A percentile compares a stretch with the other conserved stretches of the same genome.
These are phyloP conservation scores for Viridothelium virens DNA, from an alignment of 495 filamentous ascomycete species.

Conservation along the genomic window DNA sequence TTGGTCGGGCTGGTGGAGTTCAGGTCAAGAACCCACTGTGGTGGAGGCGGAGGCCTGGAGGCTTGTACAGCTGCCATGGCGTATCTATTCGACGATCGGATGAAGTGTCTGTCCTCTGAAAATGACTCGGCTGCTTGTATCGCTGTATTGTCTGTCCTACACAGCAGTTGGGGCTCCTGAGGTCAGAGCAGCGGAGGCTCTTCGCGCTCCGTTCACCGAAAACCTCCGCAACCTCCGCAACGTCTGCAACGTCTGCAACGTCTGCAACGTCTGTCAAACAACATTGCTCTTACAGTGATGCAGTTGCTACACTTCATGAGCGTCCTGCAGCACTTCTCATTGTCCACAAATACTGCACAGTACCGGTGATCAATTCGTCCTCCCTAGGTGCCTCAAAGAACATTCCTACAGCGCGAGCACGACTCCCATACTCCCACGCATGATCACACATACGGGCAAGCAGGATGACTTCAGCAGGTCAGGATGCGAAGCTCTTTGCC, in stretches of 20 bases:
- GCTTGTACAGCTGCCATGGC: neutral
- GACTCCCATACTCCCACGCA: neutral
- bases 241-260: neutral
- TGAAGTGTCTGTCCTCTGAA: neutral
- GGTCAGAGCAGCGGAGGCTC: neutral
- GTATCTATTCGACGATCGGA: neutral
- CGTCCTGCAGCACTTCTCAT: neutral
- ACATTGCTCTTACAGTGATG: neutral
- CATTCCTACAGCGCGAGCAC: neutral
- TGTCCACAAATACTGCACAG: neutral
- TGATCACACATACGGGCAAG: neutral
- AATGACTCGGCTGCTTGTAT: neutral
- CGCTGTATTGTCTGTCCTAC: too few relatives aligned
- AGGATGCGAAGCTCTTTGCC: slow-evolving; percentile 98
- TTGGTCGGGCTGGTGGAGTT: slow-evolving; percentile 54
- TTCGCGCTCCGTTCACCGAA: too few relatives aligned
- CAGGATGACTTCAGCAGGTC: slow-evolving; percentile 70
- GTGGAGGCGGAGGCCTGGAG: slow-evolving; percentile 40
- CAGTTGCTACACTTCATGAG: neutral
- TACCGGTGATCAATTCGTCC: neutral
- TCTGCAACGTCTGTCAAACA: too few relatives aligned
- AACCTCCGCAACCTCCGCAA: neutral
- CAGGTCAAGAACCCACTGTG: slow-evolving; percentile 74
- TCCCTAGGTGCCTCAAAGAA: neutral
- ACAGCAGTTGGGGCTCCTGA: neutral